These are phyloP conservation scores for Xylaria castorea DNA, from an alignment of 495 filamentous ascomycete genomes.

Conservation along the genomic window DNA sequence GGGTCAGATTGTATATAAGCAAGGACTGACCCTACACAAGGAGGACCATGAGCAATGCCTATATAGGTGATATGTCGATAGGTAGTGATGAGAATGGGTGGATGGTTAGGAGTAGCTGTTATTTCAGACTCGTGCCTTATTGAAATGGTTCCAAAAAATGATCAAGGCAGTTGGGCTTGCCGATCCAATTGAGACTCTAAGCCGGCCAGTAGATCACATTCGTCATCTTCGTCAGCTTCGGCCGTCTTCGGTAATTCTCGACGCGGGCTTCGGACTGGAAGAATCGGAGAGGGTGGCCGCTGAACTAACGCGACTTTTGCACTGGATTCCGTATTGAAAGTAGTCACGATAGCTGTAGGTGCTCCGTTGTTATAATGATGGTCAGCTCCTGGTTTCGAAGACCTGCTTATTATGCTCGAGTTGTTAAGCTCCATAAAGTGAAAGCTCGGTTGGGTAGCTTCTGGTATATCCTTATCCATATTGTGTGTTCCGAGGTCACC, in stretches of 20 bases:
- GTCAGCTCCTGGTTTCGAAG: background rate
- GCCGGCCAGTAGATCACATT: slow-evolving; percentile 35
- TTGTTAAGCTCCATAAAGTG: background rate
- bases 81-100: background rate
- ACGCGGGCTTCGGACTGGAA: background rate
- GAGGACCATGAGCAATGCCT: background rate
- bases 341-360: background rate
- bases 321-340: background rate
- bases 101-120: background rate
- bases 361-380: background rate
- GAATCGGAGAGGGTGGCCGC: background rate
- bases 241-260: background rate
- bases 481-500: background rate
- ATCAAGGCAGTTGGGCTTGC: slow-evolving; percentile 22
- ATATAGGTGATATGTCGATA: background rate
- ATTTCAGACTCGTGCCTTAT: background rate
- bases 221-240: slow-evolving; percentile 17
- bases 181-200: slow-evolving; percentile 35
- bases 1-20: background rate
- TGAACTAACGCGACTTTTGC: background rate
- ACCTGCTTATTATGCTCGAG: background rate
- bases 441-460: background rate
- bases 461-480: background rate
- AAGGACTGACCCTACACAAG: background rate
- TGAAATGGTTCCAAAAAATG: background rate